Evolutionary conservation across 1,139 yeast genomes (phyloP).

Genomic region (Hyphopichia pseudoburtonii): DNA sequence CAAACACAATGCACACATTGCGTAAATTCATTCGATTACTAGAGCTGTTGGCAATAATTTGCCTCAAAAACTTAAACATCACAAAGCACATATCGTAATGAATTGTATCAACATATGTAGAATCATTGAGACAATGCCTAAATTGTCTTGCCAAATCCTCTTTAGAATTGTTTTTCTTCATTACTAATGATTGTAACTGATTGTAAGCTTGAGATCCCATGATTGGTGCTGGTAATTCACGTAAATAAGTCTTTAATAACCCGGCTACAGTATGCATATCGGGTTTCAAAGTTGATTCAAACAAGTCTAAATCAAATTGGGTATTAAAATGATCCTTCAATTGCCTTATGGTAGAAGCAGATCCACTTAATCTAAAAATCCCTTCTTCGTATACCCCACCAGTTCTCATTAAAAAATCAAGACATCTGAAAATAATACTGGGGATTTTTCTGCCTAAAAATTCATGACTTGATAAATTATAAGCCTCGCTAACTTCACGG

Average conservation of each 20-base stretch:
- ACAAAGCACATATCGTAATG: constrained; percentile 64
- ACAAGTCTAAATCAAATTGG: constrained; percentile 68
- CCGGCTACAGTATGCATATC: constrained; percentile 84
- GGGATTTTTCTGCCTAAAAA: constrained; percentile 59
- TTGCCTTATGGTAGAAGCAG: constrained; percentile 72
- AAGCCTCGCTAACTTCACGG: constrained; percentile 55
- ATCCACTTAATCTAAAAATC: constrained; percentile 86
- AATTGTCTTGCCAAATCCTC: constrained; percentile 29
- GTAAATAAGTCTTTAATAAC: constrained; percentile 66
- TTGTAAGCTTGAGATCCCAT: constrained; percentile 51
- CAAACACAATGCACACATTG: constrained; percentile 80
- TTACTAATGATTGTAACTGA: constrained; percentile 30
- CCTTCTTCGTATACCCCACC: constrained; percentile 88
- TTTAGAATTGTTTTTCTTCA: constrained; percentile 15
- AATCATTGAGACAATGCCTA: constrained; percentile 29
- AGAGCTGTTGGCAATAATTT: constrained; percentile 62
- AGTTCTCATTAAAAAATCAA: constrained; percentile 63
- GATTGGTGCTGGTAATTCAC: constrained; percentile 70
- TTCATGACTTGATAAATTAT: constrained; percentile 47
- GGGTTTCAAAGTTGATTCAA: constrained; percentile 37
- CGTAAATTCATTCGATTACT: constrained; percentile 80
- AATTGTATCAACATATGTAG: constrained; percentile 30
- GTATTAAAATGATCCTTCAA: constrained; percentile 69
- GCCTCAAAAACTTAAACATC: constrained; percentile 63
- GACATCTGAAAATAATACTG: constrained; percentile 72